phyloP scores from a whole-genome alignment of 805 yeast genomes.

The Yamadazyma scolyti region DNA sequence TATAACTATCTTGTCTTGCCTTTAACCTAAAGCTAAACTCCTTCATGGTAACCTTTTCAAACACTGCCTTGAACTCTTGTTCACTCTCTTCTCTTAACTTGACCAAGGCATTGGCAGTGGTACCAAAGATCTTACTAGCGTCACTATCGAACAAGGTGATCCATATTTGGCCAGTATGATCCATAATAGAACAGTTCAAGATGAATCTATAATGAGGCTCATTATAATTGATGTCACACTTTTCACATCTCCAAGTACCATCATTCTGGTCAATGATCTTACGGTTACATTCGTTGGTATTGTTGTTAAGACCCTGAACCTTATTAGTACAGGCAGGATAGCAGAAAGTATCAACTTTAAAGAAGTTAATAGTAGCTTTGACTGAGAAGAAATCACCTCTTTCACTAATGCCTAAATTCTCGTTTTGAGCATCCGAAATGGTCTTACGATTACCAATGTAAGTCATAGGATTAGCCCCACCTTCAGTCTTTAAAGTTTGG shows the following conservation, averaged over 20 bases:
- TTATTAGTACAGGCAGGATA: conserved; percentile 86
- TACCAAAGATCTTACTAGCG: conserved; percentile 65
- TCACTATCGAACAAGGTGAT: conserved; percentile 82
- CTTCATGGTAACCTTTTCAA: conserved; percentile 54
- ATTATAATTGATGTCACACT: conserved; percentile 68
- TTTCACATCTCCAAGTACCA: conserved; percentile 90
- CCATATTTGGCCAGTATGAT: conserved; percentile 82
- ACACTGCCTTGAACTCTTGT: conserved; percentile 38
- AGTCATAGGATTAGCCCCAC: conserved; percentile 30
- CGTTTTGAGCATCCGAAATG: conserved; percentile 60
- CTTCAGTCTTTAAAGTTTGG: conserved; percentile 56
- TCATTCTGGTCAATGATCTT: conserved; percentile 71
- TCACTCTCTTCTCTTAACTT: conserved; percentile 41
- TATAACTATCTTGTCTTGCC: conserved; percentile 81
- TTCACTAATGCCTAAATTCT: conserved; percentile 69
- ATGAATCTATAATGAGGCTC: conserved; percentile 79
- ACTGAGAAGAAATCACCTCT: conserved; percentile 74
- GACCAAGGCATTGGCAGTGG: conserved; percentile 60
- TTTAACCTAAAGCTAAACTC: conserved; percentile 74
- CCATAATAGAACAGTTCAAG: conserved; percentile 71
- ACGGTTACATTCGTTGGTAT: conserved; percentile 55
- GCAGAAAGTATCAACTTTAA: conserved; percentile 72
- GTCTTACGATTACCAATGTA: conserved; percentile 58
- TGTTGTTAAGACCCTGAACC: conserved; percentile 15
- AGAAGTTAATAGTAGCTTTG: conserved; percentile 69